Base-by-base conservation (phyloP, 345 rosid species). In the Camelina laxa region DNA sequence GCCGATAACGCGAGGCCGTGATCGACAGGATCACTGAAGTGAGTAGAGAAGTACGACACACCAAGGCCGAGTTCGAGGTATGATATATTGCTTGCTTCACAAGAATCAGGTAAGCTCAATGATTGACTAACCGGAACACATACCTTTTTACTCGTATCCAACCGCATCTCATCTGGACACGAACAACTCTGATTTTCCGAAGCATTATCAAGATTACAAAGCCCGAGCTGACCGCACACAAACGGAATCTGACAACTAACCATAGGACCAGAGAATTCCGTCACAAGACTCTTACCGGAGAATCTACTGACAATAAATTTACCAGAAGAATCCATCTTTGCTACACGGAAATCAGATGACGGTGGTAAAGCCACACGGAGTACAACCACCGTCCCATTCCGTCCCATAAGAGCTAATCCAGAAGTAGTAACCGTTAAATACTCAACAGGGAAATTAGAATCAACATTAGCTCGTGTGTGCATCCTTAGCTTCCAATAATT, bases 401-500 rank as follows among this genome's bases (percentile, higher is more conserved):
- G 50, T 51, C 91, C 87, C 57, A 87, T 76, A 51, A 93, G 81
- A 78, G 74, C 84, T 39, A 91, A 70, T 35, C 96, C 97, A 1
- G 89, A 83, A 58, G 75, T 55, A 51, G 89, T 89, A 14, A 91
- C 44, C 38, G 78, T 80, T 88, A 93, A 73, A 73, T 80, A 89
- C 14, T 91, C 90, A 27, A 84, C 84, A 0, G 53, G 13, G 61
- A 69, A 65, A 62, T 80, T 81, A 2, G 89, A 82, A 77, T 83
- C 71, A 48, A 68, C 71, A 65, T 76, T 75, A 54, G 89, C 94
- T 56, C 10, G 56, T 15, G 84, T 58, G 5, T 82, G 87, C 96
- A 91, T 91, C 16, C 85, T 86, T 63, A 93, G 62, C 79, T 83
- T 86, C 97, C 96, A 93, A 76, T 88, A 93, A 7, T 63, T 82